Base-by-base conservation (phyloP, 768 basidiomycete species). In the Suillus plorans region DNA sequence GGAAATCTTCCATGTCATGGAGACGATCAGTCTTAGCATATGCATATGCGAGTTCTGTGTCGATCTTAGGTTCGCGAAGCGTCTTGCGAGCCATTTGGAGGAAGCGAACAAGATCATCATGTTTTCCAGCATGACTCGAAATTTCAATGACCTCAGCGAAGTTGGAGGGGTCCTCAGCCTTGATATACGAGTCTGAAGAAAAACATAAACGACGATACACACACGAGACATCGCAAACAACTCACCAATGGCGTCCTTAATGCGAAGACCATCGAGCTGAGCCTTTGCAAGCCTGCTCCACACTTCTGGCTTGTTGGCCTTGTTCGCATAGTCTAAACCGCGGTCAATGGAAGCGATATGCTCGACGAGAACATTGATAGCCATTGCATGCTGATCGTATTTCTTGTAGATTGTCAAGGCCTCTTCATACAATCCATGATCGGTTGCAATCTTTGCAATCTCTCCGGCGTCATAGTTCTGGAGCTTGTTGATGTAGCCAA, bases 1-100 rank as follows among this genome's bases (percentile, higher is more conserved):
- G 81, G 86, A 99, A 99, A 80, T 99, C 97, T 73, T 99, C 97
- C 97, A 99, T 99, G 73, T 99, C 97, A 74, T 99, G 97, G 16
- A 99, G 80, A 61, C 97, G 89, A 74, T 99, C 97, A 41, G 90
- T 95, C 83, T 97, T 98, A 25, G 97, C 97, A 75, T 99, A 99
- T 5, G 97, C 94, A 74, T 98, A 97, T 14, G 97, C 97, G 41
- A 99, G 81, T 79, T 99, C 96, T 10, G 97, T 98, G 75, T 99
- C 97, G 70, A 99, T 96, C 79, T 90, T 95, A 41, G 97, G 97
- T 76, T 99, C 97, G 63, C 97, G 90, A 18, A 98, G 87, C 55
- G 91, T 86, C 81, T 97, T 99, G 77, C 97, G 91, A 37, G 97
- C 95, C 97, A 99, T 99, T 77, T 99, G 97, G 14, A 99, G 84